These are phyloP conservation scores for Rhodotorula toruloides DNA, from an alignment of 768 basidiomycete species.

Conservation along the genomic window DNA sequence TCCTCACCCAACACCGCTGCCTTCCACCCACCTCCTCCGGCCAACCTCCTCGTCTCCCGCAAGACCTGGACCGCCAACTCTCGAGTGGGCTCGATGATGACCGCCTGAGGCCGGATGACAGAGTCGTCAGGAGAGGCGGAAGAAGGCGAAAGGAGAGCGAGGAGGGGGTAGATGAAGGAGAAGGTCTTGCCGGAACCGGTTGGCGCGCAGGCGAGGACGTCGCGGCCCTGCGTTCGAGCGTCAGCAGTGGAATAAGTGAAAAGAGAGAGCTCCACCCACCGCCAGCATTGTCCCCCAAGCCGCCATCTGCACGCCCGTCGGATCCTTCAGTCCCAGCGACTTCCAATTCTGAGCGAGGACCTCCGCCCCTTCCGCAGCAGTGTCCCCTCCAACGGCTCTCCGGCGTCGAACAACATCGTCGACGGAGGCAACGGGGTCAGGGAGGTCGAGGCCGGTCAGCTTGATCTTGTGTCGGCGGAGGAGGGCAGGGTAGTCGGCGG, in stretches of 20 bases:
- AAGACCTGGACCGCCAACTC: conserved; percentile 95
- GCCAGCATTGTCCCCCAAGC: conserved; percentile 74
- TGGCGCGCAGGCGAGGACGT: conserved; percentile 89
- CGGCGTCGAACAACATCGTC: conserved; percentile 1
- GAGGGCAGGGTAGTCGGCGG: conserved; percentile 28
- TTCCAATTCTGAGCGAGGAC: conserved; percentile 53
- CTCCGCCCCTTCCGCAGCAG: neutral
- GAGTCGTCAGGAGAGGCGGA: conserved; percentile 53
- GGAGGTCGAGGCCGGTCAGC: conserved; percentile 67
- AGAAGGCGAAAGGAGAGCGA: conserved; percentile 57
- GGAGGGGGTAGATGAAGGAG: conserved; percentile 78
- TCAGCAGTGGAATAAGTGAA: neutral
- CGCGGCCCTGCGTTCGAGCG: conserved; percentile 55
- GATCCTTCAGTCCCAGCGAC: conserved; percentile 58
- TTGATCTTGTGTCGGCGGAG: conserved; percentile 61
- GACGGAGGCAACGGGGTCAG: conserved; percentile 59
- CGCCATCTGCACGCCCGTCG: conserved; percentile 76
- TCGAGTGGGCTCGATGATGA: conserved; percentile 84
- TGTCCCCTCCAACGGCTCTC: neutral
- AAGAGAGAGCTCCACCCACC: conserved; percentile 49
- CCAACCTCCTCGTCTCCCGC: conserved; percentile 79
- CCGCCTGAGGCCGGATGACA: conserved; percentile 62
- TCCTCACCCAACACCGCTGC: conserved; percentile 38
- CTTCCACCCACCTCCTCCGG: conserved; percentile 41
- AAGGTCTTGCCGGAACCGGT: conserved; percentile 97